Evolutionary conservation across 1,139 yeast genomes (phyloP).

Genomic region (Zygosaccharomyces sapae): DNA sequence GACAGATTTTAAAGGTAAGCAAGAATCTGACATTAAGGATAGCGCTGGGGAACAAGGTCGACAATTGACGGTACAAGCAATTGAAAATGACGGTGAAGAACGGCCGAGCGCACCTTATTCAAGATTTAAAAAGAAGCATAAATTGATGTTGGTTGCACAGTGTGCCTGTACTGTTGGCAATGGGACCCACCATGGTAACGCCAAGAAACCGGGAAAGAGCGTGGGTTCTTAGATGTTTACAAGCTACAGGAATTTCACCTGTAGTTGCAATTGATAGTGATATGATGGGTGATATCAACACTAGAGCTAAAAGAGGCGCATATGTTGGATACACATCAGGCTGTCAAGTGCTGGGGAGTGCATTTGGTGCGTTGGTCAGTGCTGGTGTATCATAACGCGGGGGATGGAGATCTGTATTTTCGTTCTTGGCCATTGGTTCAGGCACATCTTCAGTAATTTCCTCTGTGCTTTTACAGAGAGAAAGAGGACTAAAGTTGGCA

Average conservation of each 20-base stretch:
- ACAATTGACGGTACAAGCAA: too few species aligned
- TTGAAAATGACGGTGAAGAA: too few species aligned
- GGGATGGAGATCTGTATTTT: conserved; percentile 75
- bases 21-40: too few species aligned
- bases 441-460: conserved; percentile 39
- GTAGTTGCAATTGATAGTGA: conserved; percentile 65
- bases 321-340: conserved; percentile 63
- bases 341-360: conserved; percentile 64
- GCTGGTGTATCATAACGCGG: conserved; percentile 57
- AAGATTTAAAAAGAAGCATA: conserved; percentile 10
- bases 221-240: conserved; percentile 50
- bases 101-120: conserved; percentile 8
- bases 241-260: conserved; percentile 69
- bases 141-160: conserved; percentile 8
- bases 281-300: conserved; percentile 63
- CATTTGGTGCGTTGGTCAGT: conserved; percentile 73
- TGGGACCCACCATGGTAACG: too few species aligned
- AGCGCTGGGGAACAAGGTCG: too few species aligned
- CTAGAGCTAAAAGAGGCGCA: conserved; percentile 59
- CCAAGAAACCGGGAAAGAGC: too few species aligned
- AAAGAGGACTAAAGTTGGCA: conserved; percentile 62
- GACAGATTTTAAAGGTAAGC: too few species aligned
- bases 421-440: conserved; percentile 64
- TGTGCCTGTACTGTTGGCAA: conserved; percentile 44
- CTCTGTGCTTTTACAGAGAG: conserved; percentile 58